Percentiles rank a stretch among this genome's conserved stretches.
Conservation (phyloP, 495 filamentous ascomycete genomes). For the Trichoderma parareesei region DNA sequence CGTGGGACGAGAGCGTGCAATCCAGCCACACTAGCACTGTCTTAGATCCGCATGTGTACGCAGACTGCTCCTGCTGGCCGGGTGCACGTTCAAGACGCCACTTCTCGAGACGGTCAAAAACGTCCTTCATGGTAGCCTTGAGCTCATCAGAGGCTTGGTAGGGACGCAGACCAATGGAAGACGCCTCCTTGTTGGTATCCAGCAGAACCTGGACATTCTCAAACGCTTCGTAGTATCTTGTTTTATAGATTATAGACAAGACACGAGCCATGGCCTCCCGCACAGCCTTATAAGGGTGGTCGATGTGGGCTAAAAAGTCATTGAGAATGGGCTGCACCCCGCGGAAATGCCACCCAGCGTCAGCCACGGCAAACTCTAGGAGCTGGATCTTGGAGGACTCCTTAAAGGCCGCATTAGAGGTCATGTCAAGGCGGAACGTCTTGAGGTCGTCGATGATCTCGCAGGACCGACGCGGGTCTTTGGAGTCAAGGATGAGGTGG, state of each 20-base stretch:
- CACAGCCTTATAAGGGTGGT: constrained; percentile 96
- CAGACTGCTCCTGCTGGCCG: constrained; percentile 85
- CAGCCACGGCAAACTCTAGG: constrained; percentile 77
- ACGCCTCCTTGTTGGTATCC: constrained; percentile 64
- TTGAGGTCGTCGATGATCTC: constrained; percentile 80
- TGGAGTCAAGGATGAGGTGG: constrained; percentile 67
- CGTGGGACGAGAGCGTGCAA: constrained; percentile 77
- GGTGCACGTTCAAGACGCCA: constrained; percentile 81
- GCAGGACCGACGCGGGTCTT: constrained; percentile 79
- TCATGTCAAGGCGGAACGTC: constrained; percentile 84
- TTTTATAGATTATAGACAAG: constrained; percentile 77
- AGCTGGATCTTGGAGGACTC: constrained; percentile 95
- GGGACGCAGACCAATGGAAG: constrained; percentile 77
- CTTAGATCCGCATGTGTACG: constrained; percentile 94
- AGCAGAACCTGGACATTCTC: constrained; percentile 65
- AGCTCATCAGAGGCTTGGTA: constrained; percentile 75
- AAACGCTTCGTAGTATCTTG: constrained; percentile 89
- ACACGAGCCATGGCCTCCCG: constrained; percentile 90
- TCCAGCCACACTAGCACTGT: constrained; percentile 95
- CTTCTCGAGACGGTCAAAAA: constrained; percentile 74
- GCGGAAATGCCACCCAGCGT: constrained; percentile 94
- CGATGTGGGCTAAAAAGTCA: constrained; percentile 83
- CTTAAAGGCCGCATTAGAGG: constrained; percentile 96
- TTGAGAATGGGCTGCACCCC: constrained; percentile 79
- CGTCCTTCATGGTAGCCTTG: constrained; percentile 56